Conservation (phyloP, 2,329 filamentous ascomycete genomes). For the Alternaria gaisen region DNA sequence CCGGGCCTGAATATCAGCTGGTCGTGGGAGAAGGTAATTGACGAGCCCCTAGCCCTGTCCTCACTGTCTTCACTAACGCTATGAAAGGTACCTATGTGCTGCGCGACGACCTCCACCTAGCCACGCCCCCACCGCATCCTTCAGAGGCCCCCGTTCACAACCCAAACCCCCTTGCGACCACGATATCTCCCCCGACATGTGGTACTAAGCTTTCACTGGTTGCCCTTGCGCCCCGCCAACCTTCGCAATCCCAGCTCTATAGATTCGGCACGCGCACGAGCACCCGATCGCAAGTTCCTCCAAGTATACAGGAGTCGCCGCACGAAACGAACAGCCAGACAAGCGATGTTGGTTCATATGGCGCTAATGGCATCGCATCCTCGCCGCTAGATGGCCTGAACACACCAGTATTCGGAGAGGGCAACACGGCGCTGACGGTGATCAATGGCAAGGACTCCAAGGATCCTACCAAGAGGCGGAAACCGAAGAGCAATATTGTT, state of each 20-base stretch:
- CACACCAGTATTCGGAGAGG: slow-evolving; percentile 82
- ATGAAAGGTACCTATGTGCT: slow-evolving; percentile 82
- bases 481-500: slow-evolving; percentile 97
- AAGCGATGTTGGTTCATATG: slow-evolving; percentile 57
- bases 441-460: slow-evolving; percentile 73
- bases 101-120: slow-evolving; percentile 89
- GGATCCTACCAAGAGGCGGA: slow-evolving; percentile 75
- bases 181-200: slow-evolving; percentile 79
- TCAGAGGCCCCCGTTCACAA: slow-evolving; percentile 89
- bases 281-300: slow-evolving; percentile 53
- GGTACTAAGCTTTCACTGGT: slow-evolving; percentile 87
- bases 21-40: slow-evolving; percentile 86
- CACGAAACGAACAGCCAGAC: slow-evolving; percentile 55
- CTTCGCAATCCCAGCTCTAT: slow-evolving; percentile 54
- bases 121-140: slow-evolving; percentile 93
- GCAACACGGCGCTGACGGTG: slow-evolving; percentile 74
- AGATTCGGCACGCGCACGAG: slow-evolving; percentile 54
- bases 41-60: slow-evolving; percentile 4
- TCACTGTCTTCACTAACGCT: slow-evolving; percentile 29
- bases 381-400: slow-evolving; percentile 43
- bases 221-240: slow-evolving; percentile 67
- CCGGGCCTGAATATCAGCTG: slow-evolving; percentile 85
- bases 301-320: slow-evolving; percentile 57
- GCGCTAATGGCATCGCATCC: slow-evolving; percentile 47
- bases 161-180: slow-evolving; percentile 89